Percentiles rank a stretch among this genome's conserved stretches.
These are phyloP conservation scores for Calonectria naviculata DNA, from an alignment of 2,329 filamentous ascomycete species.

Conservation along the genomic window DNA sequence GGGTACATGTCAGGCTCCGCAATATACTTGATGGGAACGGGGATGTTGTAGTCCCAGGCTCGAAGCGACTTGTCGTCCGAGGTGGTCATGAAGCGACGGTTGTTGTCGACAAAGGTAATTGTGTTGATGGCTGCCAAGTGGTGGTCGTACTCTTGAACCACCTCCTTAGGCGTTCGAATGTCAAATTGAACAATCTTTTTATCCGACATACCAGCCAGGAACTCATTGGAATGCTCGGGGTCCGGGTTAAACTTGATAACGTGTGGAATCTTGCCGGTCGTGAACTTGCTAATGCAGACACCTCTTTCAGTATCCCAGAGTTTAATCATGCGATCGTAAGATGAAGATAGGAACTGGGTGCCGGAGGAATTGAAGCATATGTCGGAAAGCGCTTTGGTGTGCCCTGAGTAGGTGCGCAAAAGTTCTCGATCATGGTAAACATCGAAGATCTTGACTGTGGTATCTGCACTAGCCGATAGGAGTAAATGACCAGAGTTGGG, in stretches of 20 bases:
- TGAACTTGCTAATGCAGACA: conserved; percentile 87
- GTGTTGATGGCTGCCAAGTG: conserved; percentile 98
- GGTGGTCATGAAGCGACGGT: conserved; percentile 96
- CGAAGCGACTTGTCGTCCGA: conserved; percentile 96
- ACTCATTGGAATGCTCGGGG: conserved; percentile 82
- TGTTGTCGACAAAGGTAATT: conserved; percentile 94
- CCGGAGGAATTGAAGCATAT: conserved; percentile 87
- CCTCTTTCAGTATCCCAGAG: conserved; percentile 99
- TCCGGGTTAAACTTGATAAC: conserved; percentile 94
- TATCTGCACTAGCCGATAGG: conserved; percentile 89
- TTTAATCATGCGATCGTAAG: conserved; percentile 96
- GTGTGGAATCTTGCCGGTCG: conserved; percentile 94
- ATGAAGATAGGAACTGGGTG: conserved; percentile 87
- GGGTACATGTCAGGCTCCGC: conserved; percentile 98
- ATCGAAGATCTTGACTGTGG: conserved; percentile 94
- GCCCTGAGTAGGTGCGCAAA: conserved; percentile 90
- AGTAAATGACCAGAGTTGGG: conserved; percentile 88
- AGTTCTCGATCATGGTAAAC: conserved; percentile 91
- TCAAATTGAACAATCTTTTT: conserved; percentile 99
- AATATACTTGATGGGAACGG: conserved; percentile 98
- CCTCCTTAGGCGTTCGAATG: conserved; percentile 78
- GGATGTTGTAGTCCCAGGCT: conserved; percentile 98
- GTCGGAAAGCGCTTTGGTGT: conserved; percentile 90
- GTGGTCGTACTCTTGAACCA: conserved; percentile 98
- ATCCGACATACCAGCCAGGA: conserved; percentile 96